Conservation (phyloP, 2,329 filamentous ascomycete genomes). For the Fusarium miscanthi region DNA sequence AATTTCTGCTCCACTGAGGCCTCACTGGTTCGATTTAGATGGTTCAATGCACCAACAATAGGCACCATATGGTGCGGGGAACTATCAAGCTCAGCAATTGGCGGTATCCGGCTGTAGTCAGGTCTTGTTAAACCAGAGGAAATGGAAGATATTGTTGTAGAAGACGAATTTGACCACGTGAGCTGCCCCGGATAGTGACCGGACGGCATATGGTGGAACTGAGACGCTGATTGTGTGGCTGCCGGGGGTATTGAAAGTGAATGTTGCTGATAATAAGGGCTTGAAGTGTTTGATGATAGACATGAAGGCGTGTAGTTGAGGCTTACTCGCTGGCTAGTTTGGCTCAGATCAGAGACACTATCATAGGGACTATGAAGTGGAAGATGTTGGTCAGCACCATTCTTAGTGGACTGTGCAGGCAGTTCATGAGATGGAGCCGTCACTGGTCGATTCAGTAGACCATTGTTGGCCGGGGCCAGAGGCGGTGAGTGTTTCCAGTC, state of each 20-base stretch:
- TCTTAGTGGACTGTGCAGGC: not conserved
- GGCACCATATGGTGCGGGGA: slow-evolving; percentile 21
- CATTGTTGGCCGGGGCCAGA: not conserved
- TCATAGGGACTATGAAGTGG: not conserved
- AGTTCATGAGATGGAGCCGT: not conserved
- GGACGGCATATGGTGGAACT: not conserved
- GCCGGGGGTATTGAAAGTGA: not conserved
- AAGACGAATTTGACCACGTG: slow-evolving; percentile 25
- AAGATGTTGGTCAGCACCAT: not conserved
- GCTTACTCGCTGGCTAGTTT: not conserved
- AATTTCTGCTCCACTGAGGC: not conserved
- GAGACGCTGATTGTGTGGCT: not conserved
- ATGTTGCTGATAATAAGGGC: not conserved
- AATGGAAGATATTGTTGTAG: slow-evolving; percentile 4
- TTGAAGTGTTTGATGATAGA: not conserved
- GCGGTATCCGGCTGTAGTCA: not conserved
- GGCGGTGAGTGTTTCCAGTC: not conserved
- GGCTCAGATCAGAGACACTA: slow-evolving; percentile 1
- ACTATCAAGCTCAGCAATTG: slow-evolving; percentile 25
- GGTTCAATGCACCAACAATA: not conserved
- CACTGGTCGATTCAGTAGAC: not conserved
- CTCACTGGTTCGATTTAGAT: not conserved
- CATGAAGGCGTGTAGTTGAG: slow-evolving; percentile 3
- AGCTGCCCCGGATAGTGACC: slow-evolving; percentile 4
- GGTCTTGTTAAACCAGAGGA: not conserved